These are phyloP conservation scores for Orobanche coerulescens DNA, from an alignment of 257 asterid genomes.

Conservation along the genomic window DNA sequence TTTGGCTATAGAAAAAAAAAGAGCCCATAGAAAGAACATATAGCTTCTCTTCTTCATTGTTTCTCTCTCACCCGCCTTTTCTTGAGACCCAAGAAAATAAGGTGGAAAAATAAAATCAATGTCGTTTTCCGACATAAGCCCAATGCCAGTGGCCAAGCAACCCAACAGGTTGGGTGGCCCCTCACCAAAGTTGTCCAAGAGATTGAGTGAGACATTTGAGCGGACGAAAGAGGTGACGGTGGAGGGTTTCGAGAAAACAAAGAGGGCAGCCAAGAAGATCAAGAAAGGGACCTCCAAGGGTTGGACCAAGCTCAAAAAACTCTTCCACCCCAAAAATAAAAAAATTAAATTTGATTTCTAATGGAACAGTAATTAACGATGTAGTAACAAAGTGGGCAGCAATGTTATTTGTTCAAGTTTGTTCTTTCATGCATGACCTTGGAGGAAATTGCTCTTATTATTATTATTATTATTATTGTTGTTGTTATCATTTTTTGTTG, in stretches of 20 bases:
- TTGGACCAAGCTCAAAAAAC: not conserved
- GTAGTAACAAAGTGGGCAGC: too few relatives aligned
- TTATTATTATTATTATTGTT: too few relatives aligned
- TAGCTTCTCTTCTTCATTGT: not conserved
- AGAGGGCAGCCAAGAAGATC: conserved; percentile 27
- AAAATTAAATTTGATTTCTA: not conserved
- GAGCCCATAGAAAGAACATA: not conserved
- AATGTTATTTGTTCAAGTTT: too few relatives aligned
- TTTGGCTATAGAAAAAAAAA: not conserved
- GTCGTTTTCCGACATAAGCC: not conserved
- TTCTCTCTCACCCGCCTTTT: conserved; percentile 21
- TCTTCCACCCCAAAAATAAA: not conserved
- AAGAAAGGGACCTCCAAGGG: conserved; percentile 1
- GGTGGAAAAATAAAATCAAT: not conserved
- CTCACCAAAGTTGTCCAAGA: conserved; percentile 3
- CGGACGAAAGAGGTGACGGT: conserved; percentile 20
- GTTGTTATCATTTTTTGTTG: too few relatives aligned
- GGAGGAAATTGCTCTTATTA: too few relatives aligned
- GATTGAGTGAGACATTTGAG: conserved; percentile 13
- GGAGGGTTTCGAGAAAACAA: conserved; percentile 31
- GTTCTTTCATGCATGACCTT: too few relatives aligned
- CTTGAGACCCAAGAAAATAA: conserved; percentile 14
- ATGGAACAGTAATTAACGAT: not conserved
- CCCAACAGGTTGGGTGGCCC: conserved; percentile 22
- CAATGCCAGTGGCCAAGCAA: not conserved